These are phyloP conservation scores for Solanum piurae DNA, from an alignment of 257 asterid species.

Conservation along the genomic window DNA sequence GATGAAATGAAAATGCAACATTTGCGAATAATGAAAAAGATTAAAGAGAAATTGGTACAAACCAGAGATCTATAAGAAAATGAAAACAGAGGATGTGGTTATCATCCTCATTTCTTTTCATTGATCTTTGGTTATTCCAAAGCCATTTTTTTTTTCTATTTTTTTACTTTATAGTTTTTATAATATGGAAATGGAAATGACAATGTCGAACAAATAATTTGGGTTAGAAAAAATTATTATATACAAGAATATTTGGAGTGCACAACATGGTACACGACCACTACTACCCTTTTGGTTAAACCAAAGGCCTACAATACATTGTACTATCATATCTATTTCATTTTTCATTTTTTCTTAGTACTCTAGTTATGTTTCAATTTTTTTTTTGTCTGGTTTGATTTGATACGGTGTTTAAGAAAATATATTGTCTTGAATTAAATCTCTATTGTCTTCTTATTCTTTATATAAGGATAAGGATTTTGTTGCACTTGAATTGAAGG, in stretches of 20 bases:
- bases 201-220: conserved; percentile 31
- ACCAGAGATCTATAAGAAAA: conserved; percentile 61
- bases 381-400: no score
- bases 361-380: background rate
- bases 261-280: background rate
- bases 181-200: conserved; percentile 17
- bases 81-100: conserved; percentile 62
- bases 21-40: background rate
- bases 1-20: conserved; percentile 8
- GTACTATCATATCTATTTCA: background rate
- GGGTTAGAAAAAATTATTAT: conserved; percentile 10
- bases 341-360: background rate
- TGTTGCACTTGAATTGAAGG: background rate
- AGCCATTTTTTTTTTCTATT: background rate
- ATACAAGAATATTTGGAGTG: conserved; percentile 27
- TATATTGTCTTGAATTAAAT: no score
- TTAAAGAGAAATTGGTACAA: conserved; percentile 7
- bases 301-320: background rate
- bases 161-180: background rate
- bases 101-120: conserved; percentile 29
- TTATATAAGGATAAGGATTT: no score
- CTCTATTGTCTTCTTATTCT: no score
- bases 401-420: no score
- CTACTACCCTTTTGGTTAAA: background rate
- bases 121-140: conserved; percentile 55